Conservation (phyloP, 495 filamentous ascomycete genomes). For the Penicillium lividum region DNA sequence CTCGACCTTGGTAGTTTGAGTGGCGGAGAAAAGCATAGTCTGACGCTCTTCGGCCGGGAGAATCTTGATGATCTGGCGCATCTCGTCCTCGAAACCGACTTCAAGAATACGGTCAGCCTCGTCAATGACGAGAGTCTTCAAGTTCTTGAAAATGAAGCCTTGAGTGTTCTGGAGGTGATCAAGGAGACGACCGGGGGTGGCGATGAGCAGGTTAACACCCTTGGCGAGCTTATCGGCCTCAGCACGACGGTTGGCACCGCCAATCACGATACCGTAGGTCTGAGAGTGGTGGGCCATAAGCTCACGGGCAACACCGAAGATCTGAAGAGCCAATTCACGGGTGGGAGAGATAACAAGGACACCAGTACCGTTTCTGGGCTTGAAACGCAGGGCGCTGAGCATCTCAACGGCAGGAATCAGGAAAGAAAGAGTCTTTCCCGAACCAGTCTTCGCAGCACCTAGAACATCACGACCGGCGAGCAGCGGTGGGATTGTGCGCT, state of each 20-base stretch:
- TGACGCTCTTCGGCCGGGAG: slow-evolving; percentile 86
- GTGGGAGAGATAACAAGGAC: slow-evolving; percentile 70
- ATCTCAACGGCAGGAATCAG: slow-evolving; percentile 95
- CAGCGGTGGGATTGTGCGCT: slow-evolving; percentile 80
- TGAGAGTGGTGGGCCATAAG: slow-evolving; percentile 86
- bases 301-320: slow-evolving; percentile 92
- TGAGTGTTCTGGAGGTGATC: slow-evolving; percentile 95
- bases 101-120: slow-evolving; percentile 94
- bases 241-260: slow-evolving; percentile 85
- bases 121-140: slow-evolving; percentile 82
- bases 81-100: slow-evolving; percentile 98
- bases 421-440: slow-evolving; percentile 94
- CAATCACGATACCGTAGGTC: slow-evolving; percentile 94
- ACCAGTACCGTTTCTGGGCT: slow-evolving; percentile 77
- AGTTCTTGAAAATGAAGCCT: slow-evolving; percentile 90
- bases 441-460: slow-evolving; percentile 95
- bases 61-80: slow-evolving; percentile 96
- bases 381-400: slow-evolving; percentile 86
- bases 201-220: slow-evolving; percentile 91
- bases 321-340: slow-evolving; percentile 90
- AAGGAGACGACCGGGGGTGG: slow-evolving; percentile 87
- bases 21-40: slow-evolving; percentile 96
- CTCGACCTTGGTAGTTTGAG: slow-evolving; percentile 97
- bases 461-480: slow-evolving; percentile 91
- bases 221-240: slow-evolving; percentile 94